These are phyloP conservation scores for Xylariaceae sp. DNA, from an alignment of 2,329 filamentous ascomycete genomes.

Conservation along the genomic window DNA sequence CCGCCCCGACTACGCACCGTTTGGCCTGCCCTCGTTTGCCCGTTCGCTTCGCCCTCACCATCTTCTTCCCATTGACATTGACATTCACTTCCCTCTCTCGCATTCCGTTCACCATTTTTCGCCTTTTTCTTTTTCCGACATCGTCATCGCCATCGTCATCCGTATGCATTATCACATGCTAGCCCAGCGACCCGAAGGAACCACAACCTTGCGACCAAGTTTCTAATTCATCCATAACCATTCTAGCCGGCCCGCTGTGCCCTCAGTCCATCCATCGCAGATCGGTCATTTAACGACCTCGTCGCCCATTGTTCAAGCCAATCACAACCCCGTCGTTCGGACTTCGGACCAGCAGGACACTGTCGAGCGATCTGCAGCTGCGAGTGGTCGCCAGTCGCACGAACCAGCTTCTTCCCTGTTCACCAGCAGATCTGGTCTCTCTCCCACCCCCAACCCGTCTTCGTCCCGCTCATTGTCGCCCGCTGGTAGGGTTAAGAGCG, in stretches of 20 bases:
- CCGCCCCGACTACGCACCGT: constrained; percentile 1
- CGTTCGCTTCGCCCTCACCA: not conserved
- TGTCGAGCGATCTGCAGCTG: constrained; percentile 34
- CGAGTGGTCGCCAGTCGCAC: constrained; percentile 31
- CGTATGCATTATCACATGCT: constrained; percentile 3
- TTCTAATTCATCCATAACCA: constrained; percentile 20
- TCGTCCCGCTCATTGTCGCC: constrained; percentile 62
- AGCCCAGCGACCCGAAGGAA: not conserved
- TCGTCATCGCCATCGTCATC: not conserved
- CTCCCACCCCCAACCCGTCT: constrained; percentile 38
- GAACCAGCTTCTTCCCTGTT: constrained; percentile 31
- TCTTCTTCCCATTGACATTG: not conserved
- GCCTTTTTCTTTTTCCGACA: not conserved
- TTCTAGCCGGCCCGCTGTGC: constrained; percentile 40
- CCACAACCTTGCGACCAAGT: not conserved
- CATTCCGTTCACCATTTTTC: not conserved
- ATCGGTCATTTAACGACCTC: constrained; percentile 64
- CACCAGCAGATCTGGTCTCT: constrained; percentile 36
- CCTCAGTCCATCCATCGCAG: constrained; percentile 59
- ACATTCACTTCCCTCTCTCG: not conserved
- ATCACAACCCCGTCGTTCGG: constrained; percentile 44
- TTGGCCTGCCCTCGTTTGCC: not conserved
- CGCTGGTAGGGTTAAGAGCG: constrained; percentile 64
- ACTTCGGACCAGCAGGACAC: constrained; percentile 33
- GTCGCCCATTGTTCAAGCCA: constrained; percentile 60